Base-by-base conservation (phyloP, 1,284 basidiomycete species). In the Rhodotorula sp. region DNA sequence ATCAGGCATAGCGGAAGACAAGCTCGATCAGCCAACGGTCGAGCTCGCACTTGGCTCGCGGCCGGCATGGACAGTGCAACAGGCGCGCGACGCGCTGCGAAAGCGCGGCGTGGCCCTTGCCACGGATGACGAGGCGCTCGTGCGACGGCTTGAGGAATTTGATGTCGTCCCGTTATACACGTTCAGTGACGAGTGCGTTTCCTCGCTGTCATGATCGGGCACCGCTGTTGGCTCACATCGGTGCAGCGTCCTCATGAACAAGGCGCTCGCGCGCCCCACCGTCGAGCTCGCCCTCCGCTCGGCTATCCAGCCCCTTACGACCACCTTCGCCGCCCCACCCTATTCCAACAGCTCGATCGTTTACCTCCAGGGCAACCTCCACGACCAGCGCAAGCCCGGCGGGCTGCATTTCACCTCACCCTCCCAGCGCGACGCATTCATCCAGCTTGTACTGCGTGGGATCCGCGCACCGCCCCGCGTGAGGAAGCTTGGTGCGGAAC, bases 381-480 rank as follows among this genome's bases (percentile, higher is more conserved):
- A 85, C 67, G 53, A 74, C 21, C 61, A 69, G 48, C 82, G 84
- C 51, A 86, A 85, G 76, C 83, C 85, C 3, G 84, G 83, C 21
- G 70, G 78, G 7, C 59, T 86, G 63, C 80, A 81, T 41, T 85
- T 86, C 74, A 81, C 83, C 4, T 82, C 82, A 25, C 32, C 67
- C 12, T 74, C 67, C 13, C 81, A 77, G n/a, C 80, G 79, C 34
- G 67, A 78, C 32, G 75, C 73, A 22, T 86, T 82, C 70, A 75
- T 81, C n/a, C 72, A 74, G 34, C 80, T 81, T n/a, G 83, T 83
- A 22, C 70, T 85, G 9, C 77, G 82, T 50, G 74, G 79, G 29
- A 73, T 86, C 39, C 72, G 76, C 19, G 77, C 82, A 8, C 79
- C 79, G n/a, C 73, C 79, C 15, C 67, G 73, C n/a, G 66, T 85